These are phyloP conservation scores for Sanghuangporus weigelae DNA, from an alignment of 1,284 basidiomycete species.

Conservation along the genomic window DNA sequence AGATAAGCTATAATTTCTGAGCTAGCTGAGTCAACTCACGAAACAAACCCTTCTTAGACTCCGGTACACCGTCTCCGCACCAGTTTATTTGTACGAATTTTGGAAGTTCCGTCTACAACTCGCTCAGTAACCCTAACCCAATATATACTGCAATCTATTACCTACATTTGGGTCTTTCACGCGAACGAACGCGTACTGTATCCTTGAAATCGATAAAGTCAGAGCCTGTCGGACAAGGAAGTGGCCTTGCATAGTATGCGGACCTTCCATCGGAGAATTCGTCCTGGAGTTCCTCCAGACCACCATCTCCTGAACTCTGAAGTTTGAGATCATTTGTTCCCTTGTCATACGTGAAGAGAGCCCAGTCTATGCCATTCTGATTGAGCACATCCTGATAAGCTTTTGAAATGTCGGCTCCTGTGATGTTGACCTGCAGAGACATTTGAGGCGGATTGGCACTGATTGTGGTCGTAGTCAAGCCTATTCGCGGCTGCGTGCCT, in stretches of 20 bases:
- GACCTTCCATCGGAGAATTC: conserved; percentile 93
- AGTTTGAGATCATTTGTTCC: conserved; percentile 89
- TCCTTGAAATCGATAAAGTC: conserved; percentile 40
- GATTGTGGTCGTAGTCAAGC: background rate
- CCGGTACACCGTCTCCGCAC: conserved; percentile 96
- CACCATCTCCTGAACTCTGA: conserved; percentile 77
- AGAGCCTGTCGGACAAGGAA: background rate
- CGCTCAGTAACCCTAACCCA: conserved; percentile 3
- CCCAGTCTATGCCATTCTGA: conserved; percentile 78
- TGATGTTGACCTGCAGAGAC: conserved; percentile 75
- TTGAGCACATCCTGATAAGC: conserved; percentile 82
- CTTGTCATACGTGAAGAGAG: conserved; percentile 82
- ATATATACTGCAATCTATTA: conserved; percentile 6
- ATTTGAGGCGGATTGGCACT: conserved; percentile 32
- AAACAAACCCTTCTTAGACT: conserved; percentile 89
- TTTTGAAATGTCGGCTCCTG: conserved; percentile 63
- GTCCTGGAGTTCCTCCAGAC: conserved; percentile 88
- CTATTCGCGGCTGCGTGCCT: background rate
- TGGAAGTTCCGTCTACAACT: conserved; percentile 67
- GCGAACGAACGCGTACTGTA: conserved; percentile 91
- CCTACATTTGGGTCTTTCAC: conserved; percentile 85
- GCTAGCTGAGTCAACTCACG: conserved; percentile 31
- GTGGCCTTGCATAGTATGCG: conserved; percentile 22
- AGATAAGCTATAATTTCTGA: background rate
- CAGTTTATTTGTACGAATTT: conserved; percentile 92